phyloP scores from a whole-genome alignment of 371 early-diverging fungal genomes.

The Rhizopus delemar region DNA sequence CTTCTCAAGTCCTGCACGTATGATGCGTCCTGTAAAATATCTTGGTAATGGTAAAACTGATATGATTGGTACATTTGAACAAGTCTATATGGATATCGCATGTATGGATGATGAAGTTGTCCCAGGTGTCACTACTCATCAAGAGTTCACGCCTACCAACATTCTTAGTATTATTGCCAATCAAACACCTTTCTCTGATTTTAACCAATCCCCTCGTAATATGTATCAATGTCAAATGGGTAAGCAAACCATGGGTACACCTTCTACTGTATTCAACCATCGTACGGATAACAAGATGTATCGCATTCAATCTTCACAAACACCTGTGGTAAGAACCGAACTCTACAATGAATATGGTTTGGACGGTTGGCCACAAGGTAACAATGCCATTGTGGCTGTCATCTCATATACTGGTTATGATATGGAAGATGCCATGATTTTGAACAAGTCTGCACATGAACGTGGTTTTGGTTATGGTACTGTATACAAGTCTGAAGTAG shows the following conservation, averaged over 20 bases:
- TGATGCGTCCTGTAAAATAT: constrained; percentile 96
- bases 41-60: constrained; percentile 79
- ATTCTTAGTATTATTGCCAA: constrained; percentile 96
- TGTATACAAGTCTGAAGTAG: constrained; percentile 94
- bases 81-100: constrained; percentile 98
- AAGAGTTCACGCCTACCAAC: constrained; percentile 91
- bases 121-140: constrained; percentile 87
- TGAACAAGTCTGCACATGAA: constrained; percentile 96
- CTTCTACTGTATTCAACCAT: constrained; percentile 83
- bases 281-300: constrained; percentile 99
- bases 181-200: constrained; percentile 99
- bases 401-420: constrained; percentile 98
- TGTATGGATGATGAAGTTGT: constrained; percentile 91
- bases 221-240: constrained; percentile 99
- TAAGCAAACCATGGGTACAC: constrained; percentile 99
- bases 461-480: constrained; percentile 98
- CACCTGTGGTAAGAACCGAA: constrained; percentile 93
- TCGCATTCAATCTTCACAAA: constrained; percentile 93
- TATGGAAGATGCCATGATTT: constrained; percentile 99
- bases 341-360: constrained; percentile 88
- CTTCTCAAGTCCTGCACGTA: constrained; percentile 88
- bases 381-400: constrained; percentile 98
- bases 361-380: constrained; percentile 96
- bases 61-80: constrained; percentile 96
- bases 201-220: constrained; percentile 99